phyloP scores from a whole-genome alignment of 1,139 yeast species.

The Saccharomyces hybrid region DNA sequence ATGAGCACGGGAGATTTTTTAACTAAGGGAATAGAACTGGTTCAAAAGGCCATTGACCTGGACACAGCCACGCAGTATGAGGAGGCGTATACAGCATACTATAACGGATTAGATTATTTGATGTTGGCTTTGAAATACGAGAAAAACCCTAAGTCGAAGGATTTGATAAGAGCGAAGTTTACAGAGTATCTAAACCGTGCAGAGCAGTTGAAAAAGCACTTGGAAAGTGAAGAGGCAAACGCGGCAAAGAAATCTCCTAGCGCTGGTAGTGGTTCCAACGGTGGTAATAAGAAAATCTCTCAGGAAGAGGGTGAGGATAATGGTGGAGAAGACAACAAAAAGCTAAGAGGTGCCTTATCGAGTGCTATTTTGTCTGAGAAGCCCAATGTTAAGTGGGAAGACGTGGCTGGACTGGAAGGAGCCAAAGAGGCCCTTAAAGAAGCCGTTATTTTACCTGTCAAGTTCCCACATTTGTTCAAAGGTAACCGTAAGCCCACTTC shows the following conservation, averaged over 20 bases:
- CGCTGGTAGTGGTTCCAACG: conserved; percentile 15
- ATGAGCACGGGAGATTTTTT: conserved; percentile 73
- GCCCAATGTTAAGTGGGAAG: conserved; percentile 92
- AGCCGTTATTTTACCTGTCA: conserved; percentile 92
- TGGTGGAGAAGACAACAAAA: conserved; percentile 69
- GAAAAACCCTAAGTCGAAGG: conserved; percentile 83
- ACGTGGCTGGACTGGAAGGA: conserved; percentile 88
- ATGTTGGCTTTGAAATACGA: conserved; percentile 96
- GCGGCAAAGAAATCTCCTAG: conserved; percentile 33
- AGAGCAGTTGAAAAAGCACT: conserved; percentile 85
- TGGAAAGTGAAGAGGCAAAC: conserved; percentile 51
- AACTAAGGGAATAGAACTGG: conserved; percentile 86
- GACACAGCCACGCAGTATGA: conserved; percentile 87
- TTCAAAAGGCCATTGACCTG: conserved; percentile 90
- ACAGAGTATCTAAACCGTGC: conserved; percentile 90
- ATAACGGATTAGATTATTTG: conserved; percentile 86
- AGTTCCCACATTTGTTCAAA: conserved; percentile 87
- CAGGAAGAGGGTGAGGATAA: conserved; percentile 46
- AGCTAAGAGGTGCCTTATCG: conserved; percentile 81
- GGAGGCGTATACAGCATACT: conserved; percentile 89
- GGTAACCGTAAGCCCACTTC: conserved; percentile 91
- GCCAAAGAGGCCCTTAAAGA: conserved; percentile 97
- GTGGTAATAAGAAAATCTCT: conserved; percentile 31
- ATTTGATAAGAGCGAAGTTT: conserved; percentile 77
- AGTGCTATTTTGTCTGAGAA: conserved; percentile 88